Evolutionary conservation across 306 rosid genomes (phyloP).

Genomic region (Calophaca sinica): DNA sequence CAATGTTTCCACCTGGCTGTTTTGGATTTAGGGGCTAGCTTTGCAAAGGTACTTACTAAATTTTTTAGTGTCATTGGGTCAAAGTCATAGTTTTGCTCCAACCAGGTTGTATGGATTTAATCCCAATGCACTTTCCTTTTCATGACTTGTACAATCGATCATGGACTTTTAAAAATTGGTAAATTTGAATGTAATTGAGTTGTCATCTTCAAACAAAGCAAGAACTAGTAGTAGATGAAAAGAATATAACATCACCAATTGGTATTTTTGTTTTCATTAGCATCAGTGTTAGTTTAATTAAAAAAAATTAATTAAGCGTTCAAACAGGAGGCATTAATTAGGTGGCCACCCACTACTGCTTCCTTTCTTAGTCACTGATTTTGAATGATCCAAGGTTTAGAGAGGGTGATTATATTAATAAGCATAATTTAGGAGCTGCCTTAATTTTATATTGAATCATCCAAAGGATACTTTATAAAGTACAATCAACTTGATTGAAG

Average conservation of each 20-base stretch:
- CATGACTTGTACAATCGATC: neutral
- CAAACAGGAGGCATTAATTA: constrained; percentile 27
- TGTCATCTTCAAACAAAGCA: no score
- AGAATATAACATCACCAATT: neutral
- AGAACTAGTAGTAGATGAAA: neutral
- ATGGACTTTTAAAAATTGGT: neutral
- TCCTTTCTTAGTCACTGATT: neutral
- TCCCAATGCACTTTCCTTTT: neutral
- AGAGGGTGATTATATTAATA: constrained; percentile 8
- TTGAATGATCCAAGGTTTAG: constrained; percentile 36
- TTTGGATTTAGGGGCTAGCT: neutral
- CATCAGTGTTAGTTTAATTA: constrained; percentile 15
- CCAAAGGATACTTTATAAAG: constrained; percentile 19
- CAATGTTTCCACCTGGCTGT: neutral
- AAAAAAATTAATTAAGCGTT: neutral
- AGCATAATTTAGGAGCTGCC: neutral
- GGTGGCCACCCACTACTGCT: constrained; percentile 21
- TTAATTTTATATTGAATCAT: constrained; percentile 7
- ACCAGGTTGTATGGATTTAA: neutral
- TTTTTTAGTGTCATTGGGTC: neutral
- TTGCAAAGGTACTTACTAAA: neutral
- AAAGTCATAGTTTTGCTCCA: neutral
- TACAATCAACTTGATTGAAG: constrained; percentile 39
- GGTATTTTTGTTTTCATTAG: constrained; percentile 8
- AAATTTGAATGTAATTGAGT: neutral